These are phyloP conservation scores for Talaromyces wortmannii DNA, from an alignment of 495 filamentous ascomycete genomes.

Conservation along the genomic window DNA sequence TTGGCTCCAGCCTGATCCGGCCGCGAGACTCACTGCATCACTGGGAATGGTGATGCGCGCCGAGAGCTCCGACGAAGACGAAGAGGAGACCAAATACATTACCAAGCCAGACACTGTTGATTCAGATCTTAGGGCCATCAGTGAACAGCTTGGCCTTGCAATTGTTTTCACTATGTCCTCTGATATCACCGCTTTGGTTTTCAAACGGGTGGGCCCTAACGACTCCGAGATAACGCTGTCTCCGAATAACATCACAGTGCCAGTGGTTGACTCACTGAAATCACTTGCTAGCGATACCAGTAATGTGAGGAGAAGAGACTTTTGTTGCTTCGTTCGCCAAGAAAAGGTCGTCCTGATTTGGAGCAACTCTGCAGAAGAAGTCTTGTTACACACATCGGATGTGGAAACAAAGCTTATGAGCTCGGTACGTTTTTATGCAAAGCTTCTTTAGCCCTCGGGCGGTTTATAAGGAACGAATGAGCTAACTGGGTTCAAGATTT, in stretches of 20 bases:
- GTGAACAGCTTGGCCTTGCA: slow-evolving; percentile 14
- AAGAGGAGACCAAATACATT: slow-evolving; percentile 5
- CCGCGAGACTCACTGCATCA: neutral
- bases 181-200: slow-evolving; percentile 21
- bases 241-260: slow-evolving; percentile 17
- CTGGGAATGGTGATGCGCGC: neutral
- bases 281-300: slow-evolving; percentile 9
- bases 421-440: slow-evolving; percentile 8
- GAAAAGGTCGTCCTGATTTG: slow-evolving; percentile 29
- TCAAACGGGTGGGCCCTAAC: slow-evolving; percentile 20
- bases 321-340: slow-evolving; percentile 21
- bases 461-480: neutral
- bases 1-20: slow-evolving; percentile 18
- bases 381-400: slow-evolving; percentile 23
- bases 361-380: slow-evolving; percentile 23
- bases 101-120: slow-evolving; percentile 1
- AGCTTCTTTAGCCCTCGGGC: neutral
- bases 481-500: neutral
- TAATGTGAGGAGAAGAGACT: slow-evolving; percentile 14
- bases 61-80: neutral
- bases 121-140: slow-evolving; percentile 11
- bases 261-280: slow-evolving; percentile 22
- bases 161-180: slow-evolving; percentile 32
- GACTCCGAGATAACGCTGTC: slow-evolving; percentile 23
- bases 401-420: slow-evolving; percentile 25